These are phyloP conservation scores for Neurospora tetrasperma DNA, from an alignment of 495 filamentous ascomycete genomes.

Conservation along the genomic window DNA sequence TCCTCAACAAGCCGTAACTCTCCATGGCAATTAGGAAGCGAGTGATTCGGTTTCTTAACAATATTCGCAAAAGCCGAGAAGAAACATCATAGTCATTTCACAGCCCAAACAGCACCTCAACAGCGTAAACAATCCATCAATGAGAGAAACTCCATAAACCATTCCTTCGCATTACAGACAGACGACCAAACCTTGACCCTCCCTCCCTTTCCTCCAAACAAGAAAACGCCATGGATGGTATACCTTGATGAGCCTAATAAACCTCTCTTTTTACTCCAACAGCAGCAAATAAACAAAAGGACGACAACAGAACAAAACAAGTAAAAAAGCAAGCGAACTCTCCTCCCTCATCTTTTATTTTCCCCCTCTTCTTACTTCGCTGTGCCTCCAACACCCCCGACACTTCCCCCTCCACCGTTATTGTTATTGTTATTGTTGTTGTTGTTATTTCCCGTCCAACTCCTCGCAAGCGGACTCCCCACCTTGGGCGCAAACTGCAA, in stretches of 20 bases:
- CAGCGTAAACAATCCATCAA: background rate
- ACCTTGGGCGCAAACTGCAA: constrained; percentile 71
- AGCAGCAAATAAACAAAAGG: background rate
- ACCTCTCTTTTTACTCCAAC: background rate
- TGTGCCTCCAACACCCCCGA: background rate
- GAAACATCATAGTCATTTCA: background rate
- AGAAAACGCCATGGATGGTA: background rate
- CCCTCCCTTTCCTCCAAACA: background rate
- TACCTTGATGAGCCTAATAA: background rate
- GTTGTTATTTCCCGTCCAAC: constrained; percentile 19
- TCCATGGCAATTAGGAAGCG: background rate
- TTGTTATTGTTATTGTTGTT: background rate
- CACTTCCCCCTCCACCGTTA: background rate
- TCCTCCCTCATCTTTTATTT: background rate
- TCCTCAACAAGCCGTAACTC: background rate
- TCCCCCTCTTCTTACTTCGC: background rate
- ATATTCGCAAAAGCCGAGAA: background rate
- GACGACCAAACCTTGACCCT: background rate
- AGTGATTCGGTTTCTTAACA: background rate
- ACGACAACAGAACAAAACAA: no score
- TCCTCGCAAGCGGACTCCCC: constrained; percentile 59
- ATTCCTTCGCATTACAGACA: background rate
- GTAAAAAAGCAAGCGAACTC: background rate
- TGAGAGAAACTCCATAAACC: background rate
- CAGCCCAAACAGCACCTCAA: background rate